phyloP scores from a whole-genome alignment of 768 basidiomycete genomes.

The Phallus indusiatus region DNA sequence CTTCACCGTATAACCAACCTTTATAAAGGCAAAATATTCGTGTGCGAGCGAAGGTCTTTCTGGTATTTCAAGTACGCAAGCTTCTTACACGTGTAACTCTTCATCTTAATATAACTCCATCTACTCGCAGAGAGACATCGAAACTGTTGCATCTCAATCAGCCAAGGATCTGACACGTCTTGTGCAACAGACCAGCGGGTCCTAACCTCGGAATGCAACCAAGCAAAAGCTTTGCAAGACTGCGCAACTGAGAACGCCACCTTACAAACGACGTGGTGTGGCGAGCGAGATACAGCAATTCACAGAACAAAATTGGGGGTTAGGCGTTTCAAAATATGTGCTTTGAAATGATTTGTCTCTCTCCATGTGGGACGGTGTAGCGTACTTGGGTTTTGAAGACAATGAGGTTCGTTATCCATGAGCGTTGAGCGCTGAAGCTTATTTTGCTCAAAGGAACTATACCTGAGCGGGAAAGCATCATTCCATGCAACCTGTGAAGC shows the following conservation, averaged over 20 bases:
- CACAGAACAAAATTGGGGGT: slow-evolving; percentile 95
- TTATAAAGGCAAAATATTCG: slow-evolving; percentile 88
- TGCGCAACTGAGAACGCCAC: slow-evolving; percentile 91
- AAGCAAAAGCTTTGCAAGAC: slow-evolving; percentile 78
- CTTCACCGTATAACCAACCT: slow-evolving; percentile 85
- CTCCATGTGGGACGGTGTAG: slow-evolving; percentile 89
- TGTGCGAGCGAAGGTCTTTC: slow-evolving; percentile 98
- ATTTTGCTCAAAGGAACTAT: slow-evolving; percentile 53
- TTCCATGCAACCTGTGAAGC: slow-evolving; percentile 99
- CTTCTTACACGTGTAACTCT: not conserved
- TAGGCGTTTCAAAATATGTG: slow-evolving; percentile 71
- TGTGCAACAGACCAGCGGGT: slow-evolving; percentile 94
- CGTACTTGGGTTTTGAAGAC: slow-evolving; percentile 93
- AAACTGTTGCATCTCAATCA: slow-evolving; percentile 93
- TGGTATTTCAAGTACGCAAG: slow-evolving; percentile 69
- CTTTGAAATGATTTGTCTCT: slow-evolving; percentile 52
- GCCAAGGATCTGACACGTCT: slow-evolving; percentile 81
- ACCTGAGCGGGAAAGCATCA: slow-evolving; percentile 87
- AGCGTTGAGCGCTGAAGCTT: slow-evolving; percentile 13
- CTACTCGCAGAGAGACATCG: slow-evolving; percentile 75
- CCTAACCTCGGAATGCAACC: slow-evolving; percentile 84
- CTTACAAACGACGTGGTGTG: slow-evolving; percentile 82
- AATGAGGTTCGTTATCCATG: slow-evolving; percentile 54
- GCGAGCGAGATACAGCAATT: slow-evolving; percentile 94
- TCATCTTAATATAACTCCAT: not conserved